phyloP scores from a whole-genome alignment of 495 filamentous ascomycete species.

The Lasiosphaeria hispida region DNA sequence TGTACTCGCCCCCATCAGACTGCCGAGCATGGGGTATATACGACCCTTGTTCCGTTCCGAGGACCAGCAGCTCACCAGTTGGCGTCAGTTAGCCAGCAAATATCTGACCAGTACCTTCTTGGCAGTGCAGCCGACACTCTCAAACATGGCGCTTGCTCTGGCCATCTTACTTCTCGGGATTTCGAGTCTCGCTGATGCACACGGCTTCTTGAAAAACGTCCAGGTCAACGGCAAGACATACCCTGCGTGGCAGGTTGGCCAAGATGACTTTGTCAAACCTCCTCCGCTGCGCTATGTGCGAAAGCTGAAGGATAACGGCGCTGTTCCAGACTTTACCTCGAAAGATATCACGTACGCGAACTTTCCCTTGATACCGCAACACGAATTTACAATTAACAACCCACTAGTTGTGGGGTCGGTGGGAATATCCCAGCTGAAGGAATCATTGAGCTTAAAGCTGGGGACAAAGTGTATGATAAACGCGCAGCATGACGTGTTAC shows the following conservation, averaged over 20 bases:
- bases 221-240: conserved; percentile 21
- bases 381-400: background rate
- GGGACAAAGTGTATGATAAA: conserved; percentile 20
- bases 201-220: conserved; percentile 23
- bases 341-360: conserved; percentile 15
- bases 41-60: too few relatives aligned
- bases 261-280: conserved; percentile 21
- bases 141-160: too few relatives aligned
- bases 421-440: conserved; percentile 17
- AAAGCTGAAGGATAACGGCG: conserved; percentile 17
- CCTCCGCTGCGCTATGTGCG: conserved; percentile 20
- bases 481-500: background rate
- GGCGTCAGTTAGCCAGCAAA: too few relatives aligned
- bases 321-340: conserved; percentile 24
- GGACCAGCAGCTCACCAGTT: too few relatives aligned
- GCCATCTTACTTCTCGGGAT: conserved; percentile 6
- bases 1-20: too few relatives aligned
- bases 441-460: conserved; percentile 20
- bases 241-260: conserved; percentile 22
- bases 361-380: background rate
- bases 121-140: too few relatives aligned
- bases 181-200: conserved; percentile 15
- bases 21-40: too few relatives aligned
- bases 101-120: too few relatives aligned
- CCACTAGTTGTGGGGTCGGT: conserved; percentile 15